A percentile compares a stretch with the other conserved stretches of the same genome.
These are phyloP conservation scores for Salvia splendens DNA, from an alignment of 257 asterid species.

Conservation along the genomic window DNA sequence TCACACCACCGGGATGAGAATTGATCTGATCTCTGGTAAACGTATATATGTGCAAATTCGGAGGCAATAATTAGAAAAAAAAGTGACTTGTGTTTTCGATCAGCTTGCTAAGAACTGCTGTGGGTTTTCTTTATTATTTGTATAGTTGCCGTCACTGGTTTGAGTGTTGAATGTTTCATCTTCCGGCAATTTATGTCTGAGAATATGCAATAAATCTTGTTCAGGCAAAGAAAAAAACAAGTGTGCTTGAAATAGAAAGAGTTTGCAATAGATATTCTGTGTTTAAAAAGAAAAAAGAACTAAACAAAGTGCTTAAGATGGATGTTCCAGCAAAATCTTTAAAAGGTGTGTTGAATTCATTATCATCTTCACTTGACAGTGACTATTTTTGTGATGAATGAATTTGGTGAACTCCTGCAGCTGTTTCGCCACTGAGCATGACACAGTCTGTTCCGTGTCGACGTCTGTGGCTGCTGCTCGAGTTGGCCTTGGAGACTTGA, in stretches of 20 bases:
- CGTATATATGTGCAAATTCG: constrained; percentile 18
- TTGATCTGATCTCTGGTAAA: constrained; percentile 23
- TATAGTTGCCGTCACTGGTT: constrained; percentile 27
- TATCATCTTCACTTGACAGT: constrained; percentile 55
- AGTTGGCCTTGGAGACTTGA: constrained; percentile 89
- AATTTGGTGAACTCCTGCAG: too few relatives aligned
- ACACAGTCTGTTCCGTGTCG: constrained; percentile 90
- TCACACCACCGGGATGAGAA: constrained; percentile 40
- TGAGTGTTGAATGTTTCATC: background rate
- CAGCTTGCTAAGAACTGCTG: constrained; percentile 21
- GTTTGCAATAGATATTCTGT: background rate
- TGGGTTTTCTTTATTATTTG: constrained; percentile 20
- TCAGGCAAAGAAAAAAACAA: background rate
- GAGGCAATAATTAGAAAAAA: constrained; percentile 9
- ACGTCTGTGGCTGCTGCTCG: constrained; percentile 94
- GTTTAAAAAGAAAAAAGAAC: constrained; percentile 31
- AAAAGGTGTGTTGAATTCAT: background rate
- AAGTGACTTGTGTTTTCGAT: constrained; percentile 1
- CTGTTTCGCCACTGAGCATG: too few relatives aligned
- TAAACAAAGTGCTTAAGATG: constrained; percentile 9
- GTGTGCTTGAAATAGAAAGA: background rate
- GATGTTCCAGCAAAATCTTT: constrained; percentile 27
- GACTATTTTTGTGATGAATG: constrained; percentile 86
- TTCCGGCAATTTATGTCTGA: background rate
- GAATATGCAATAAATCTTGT: too few relatives aligned